Evolutionary conservation across 2,329 filamentous ascomycete genomes (phyloP).

Genomic region (Nannizzia gypsea): DNA sequence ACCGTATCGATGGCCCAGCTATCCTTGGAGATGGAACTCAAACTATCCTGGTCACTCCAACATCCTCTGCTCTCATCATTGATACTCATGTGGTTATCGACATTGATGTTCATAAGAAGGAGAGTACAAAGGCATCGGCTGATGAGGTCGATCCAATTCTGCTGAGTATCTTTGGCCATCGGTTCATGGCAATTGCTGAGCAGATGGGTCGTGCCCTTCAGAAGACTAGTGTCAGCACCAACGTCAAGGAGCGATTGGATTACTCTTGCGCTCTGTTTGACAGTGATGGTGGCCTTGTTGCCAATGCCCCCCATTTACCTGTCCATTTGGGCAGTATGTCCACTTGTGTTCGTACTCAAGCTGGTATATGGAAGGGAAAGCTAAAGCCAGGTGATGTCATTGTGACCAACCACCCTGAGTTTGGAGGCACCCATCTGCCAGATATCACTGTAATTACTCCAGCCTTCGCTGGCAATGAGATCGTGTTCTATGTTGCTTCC

Average conservation of each 20-base stretch:
- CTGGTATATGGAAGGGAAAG: constrained; percentile 66
- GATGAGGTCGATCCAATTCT: constrained; percentile 61
- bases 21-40: constrained; percentile 65
- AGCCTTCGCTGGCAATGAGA: constrained; percentile 56
- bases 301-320: constrained; percentile 65
- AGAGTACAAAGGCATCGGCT: constrained; percentile 26
- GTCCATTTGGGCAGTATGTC: constrained; percentile 72
- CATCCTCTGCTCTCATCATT: constrained; percentile 59
- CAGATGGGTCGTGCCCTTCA: constrained; percentile 71
- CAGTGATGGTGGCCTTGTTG: constrained; percentile 57
- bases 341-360: constrained; percentile 63
- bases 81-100: constrained; percentile 76
- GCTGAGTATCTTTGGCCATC: constrained; percentile 66
- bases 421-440: constrained; percentile 70
- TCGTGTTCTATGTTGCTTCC: constrained; percentile 64
- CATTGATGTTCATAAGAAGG: constrained; percentile 47
- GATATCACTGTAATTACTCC: constrained; percentile 70
- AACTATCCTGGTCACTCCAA: constrained; percentile 71
- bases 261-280: constrained; percentile 70
- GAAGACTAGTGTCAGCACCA: constrained; percentile 68
- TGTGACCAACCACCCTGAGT: constrained; percentile 74
- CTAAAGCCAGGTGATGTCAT: constrained; percentile 69
- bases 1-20: constrained; percentile 65
- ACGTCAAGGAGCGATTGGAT: constrained; percentile 66
- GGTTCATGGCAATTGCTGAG: constrained; percentile 78